Conservation (phyloP, 306 rosid species). For the Quercus cerris region DNA sequence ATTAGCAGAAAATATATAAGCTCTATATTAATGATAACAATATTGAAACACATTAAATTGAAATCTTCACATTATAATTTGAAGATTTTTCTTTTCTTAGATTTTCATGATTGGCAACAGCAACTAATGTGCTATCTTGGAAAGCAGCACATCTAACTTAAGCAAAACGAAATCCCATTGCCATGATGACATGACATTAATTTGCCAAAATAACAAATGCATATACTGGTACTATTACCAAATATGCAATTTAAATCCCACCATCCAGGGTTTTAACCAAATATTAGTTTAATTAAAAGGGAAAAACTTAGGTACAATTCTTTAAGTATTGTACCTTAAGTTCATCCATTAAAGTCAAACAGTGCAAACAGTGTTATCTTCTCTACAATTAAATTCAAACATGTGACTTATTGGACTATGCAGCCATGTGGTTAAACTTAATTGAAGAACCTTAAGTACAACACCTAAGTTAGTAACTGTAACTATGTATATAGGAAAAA, state of each 20-base stretch:
- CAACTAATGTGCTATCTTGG: neutral
- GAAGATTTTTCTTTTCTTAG: neutral
- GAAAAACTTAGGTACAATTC: too few species aligned
- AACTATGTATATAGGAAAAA: neutral
- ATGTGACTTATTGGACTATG: too few species aligned
- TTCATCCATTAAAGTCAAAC: too few species aligned
- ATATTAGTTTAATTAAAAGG: neutral
- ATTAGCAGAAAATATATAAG: slow-evolving; percentile 7
- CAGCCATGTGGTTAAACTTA: too few species aligned
- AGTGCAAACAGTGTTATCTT: too few species aligned
- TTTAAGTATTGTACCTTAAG: too few species aligned
- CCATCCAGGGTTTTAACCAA: neutral
- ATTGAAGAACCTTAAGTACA: neutral
- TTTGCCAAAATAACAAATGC: neutral
- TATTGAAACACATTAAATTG: neutral
- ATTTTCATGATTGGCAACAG: neutral
- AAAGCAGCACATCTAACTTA: neutral
- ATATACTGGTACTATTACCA: neutral
- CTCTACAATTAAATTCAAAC: too few species aligned
- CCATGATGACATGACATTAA: neutral
- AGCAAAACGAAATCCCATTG: neutral
- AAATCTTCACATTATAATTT: neutral
- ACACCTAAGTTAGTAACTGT: too few species aligned
- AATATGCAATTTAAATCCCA: neutral
- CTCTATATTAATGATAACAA: slow-evolving; percentile 4